Percentiles rank a stretch among this genome's conserved stretches.
These are phyloP conservation scores for Phialophora verrucosa DNA, from an alignment of 2,329 filamentous ascomycete genomes.

Conservation along the genomic window DNA sequence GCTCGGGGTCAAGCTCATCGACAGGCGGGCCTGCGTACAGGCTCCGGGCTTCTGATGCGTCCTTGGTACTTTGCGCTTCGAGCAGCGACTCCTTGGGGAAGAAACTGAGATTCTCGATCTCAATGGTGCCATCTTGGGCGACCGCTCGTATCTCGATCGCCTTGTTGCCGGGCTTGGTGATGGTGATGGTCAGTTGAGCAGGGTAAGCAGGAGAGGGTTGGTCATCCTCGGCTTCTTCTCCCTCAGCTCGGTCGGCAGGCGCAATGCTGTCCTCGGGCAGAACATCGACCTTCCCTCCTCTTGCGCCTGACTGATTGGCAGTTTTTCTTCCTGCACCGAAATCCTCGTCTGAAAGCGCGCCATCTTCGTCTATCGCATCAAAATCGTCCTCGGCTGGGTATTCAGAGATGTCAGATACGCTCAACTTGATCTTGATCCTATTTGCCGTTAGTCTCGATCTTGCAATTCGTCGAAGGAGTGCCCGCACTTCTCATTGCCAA, in stretches of 20 bases:
- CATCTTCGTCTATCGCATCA: constrained; percentile 53
- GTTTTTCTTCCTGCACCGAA: constrained; percentile 63
- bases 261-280: constrained; percentile 63
- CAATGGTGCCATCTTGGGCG: constrained; percentile 82
- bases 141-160: constrained; percentile 85
- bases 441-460: constrained; percentile 37
- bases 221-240: constrained; percentile 62
- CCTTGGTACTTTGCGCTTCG: constrained; percentile 74
- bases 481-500: constrained; percentile 83
- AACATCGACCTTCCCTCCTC: constrained; percentile 59
- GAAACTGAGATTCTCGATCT: constrained; percentile 78
- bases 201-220: constrained; percentile 69
- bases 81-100: constrained; percentile 79
- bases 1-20: constrained; percentile 91
- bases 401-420: constrained; percentile 79
- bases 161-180: constrained; percentile 86
- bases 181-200: constrained; percentile 80
- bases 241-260: constrained; percentile 61
- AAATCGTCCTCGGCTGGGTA: constrained; percentile 65
- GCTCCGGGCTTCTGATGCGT: constrained; percentile 58
- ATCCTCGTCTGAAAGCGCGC: constrained; percentile 64
- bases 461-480: not conserved
- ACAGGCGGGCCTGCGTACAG: constrained; percentile 88
- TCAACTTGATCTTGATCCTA: constrained; percentile 81
- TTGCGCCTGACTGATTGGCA: constrained; percentile 60